Percentiles rank a stretch among this genome's conserved stretches.
Evolutionary conservation across 768 basidiomycete species (phyloP).

Genomic region (Collybiopsis luxurians): DNA sequence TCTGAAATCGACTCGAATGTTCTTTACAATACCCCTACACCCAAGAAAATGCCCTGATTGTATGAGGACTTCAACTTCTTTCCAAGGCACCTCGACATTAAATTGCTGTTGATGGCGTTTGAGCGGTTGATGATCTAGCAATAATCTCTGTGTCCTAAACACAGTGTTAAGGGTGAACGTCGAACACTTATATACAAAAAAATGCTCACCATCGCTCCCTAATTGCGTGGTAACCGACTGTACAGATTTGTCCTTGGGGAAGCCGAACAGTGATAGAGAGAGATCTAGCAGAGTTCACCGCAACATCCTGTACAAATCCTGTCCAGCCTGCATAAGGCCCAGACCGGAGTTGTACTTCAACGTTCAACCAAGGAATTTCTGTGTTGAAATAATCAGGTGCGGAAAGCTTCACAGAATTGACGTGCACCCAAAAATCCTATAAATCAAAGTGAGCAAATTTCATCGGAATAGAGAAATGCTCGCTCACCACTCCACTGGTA

Average conservation of each 20-base stretch:
- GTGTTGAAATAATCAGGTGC: not conserved
- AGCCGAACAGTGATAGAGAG: not conserved
- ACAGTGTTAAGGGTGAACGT: not conserved
- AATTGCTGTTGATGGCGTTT: slow-evolving; percentile 1
- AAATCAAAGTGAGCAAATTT: too few species aligned
- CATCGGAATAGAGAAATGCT: too few species aligned
- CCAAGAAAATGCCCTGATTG: not conserved
- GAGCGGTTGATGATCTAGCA: not conserved
- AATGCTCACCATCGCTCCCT: not conserved
- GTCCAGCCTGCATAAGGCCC: not conserved
- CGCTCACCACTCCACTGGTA: not conserved
- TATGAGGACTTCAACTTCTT: not conserved
- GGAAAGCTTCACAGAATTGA: not conserved
- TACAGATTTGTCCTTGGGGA: not conserved
- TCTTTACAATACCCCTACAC: not conserved
- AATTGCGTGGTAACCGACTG: not conserved
- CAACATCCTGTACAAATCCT: not conserved
- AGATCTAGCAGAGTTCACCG: not conserved
- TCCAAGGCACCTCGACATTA: too few species aligned
- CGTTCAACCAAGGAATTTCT: not conserved
- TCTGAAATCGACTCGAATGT: not conserved
- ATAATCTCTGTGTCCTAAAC: not conserved
- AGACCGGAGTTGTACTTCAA: not conserved
- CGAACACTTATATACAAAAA: not conserved
- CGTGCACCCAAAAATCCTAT: not conserved